Percentiles rank a stretch among this genome's conserved stretches.
Evolutionary conservation across 2,329 filamentous ascomycete genomes (phyloP).

Genomic region (Davidsoniella australis): DNA sequence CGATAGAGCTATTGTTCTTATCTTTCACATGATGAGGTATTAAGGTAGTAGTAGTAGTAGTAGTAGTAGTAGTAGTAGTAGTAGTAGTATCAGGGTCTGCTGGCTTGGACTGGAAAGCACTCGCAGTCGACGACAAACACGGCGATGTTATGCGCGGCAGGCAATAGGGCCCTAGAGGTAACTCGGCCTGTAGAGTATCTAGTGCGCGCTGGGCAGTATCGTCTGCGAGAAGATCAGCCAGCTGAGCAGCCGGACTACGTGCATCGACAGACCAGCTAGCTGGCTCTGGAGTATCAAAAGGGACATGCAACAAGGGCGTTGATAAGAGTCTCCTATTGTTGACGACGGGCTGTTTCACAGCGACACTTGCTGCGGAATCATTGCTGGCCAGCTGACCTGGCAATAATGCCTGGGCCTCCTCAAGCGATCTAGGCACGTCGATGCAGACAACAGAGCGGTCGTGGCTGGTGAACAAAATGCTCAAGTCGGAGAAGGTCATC

Average conservation of each 20-base stretch:
- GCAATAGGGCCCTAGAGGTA: slow-evolving; percentile 17
- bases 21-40: too few relatives aligned
- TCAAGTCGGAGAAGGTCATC: slow-evolving; percentile 13
- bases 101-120: too few relatives aligned
- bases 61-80: too few relatives aligned
- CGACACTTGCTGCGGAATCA: too few relatives aligned
- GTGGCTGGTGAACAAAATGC: slow-evolving; percentile 20
- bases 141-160: slow-evolving; percentile 22
- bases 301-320: slow-evolving; percentile 11
- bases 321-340: slow-evolving; percentile 25
- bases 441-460: slow-evolving; percentile 37
- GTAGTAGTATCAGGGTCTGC: too few relatives aligned
- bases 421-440: slow-evolving; percentile 54
- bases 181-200: slow-evolving; percentile 19
- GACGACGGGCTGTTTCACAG: slow-evolving; percentile 16
- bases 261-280: not conserved
- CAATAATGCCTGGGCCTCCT: slow-evolving; percentile 40
- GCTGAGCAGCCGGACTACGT: slow-evolving; percentile 27
- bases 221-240: slow-evolving; percentile 36
- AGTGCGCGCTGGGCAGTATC: slow-evolving; percentile 30
- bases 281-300: slow-evolving; percentile 4
- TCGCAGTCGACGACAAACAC: not conserved
- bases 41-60: too few relatives aligned
- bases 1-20: too few relatives aligned
- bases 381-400: slow-evolving; percentile 19